Conservation (phyloP, 495 filamentous ascomycete genomes). For the Penicillium odoratum region DNA sequence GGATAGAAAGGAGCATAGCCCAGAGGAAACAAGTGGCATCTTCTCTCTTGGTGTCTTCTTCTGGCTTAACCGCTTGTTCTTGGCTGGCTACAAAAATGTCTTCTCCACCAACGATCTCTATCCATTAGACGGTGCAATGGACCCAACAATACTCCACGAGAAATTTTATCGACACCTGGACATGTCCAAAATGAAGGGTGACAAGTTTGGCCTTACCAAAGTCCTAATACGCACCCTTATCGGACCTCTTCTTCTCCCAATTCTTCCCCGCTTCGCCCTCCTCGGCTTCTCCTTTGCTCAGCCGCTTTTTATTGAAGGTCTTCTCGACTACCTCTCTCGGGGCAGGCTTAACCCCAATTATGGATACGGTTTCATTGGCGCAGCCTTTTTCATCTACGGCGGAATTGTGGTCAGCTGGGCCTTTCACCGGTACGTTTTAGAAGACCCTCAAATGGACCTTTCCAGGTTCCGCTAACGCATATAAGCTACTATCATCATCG, state of each 20-base stretch:
- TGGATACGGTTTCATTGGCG: slow-evolving; percentile 58
- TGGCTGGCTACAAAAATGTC: background rate
- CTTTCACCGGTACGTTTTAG: slow-evolving; percentile 28
- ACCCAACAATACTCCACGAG: background rate
- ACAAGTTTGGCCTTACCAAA: slow-evolving; percentile 10
- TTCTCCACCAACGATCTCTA: background rate
- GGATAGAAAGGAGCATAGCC: slow-evolving; percentile 15
- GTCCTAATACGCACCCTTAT: slow-evolving; percentile 24
- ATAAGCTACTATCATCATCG: background rate
- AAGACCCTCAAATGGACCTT: background rate
- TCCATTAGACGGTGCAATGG: background rate
- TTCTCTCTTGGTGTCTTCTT: slow-evolving; percentile 2
- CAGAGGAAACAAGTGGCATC: slow-evolving; percentile 41
- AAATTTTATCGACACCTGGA: background rate
- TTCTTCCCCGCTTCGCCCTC: slow-evolving; percentile 48
- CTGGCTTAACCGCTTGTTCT: background rate
- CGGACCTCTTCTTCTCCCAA: slow-evolving; percentile 38
- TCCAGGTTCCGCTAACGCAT: background rate
- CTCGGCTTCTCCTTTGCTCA: slow-evolving; percentile 56
- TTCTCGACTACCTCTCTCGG: slow-evolving; percentile 34
- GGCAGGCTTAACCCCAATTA: slow-evolving; percentile 4
- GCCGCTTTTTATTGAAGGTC: slow-evolving; percentile 52
- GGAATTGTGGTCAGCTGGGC: slow-evolving; percentile 51
- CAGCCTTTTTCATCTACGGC: slow-evolving; percentile 51
- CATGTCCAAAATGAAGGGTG: background rate